Conservation (phyloP, 78 protist genomes). For the Dictyostelium brefeldianum region DNA sequence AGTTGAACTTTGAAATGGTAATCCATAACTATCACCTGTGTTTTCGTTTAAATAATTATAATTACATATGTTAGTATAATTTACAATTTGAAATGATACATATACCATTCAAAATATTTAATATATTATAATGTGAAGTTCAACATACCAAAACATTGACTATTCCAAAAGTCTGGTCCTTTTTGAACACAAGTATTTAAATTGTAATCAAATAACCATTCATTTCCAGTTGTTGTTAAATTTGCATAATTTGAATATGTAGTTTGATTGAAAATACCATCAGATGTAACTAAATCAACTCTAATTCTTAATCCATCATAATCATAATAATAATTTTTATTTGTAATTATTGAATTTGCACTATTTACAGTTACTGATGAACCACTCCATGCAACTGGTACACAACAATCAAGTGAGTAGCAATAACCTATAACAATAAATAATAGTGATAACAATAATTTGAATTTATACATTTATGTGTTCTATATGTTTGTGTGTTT, state of each 20-base stretch:
- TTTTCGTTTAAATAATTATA: no score
- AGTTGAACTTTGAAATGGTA: not conserved
- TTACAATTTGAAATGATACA: no score
- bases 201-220: slow-evolving; percentile 29
- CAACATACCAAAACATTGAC: slow-evolving; percentile 7
- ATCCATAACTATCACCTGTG: not conserved
- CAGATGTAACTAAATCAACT: slow-evolving; percentile 12
- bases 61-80: no score
- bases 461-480: not conserved
- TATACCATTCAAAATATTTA: no score
- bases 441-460: not conserved
- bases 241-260: slow-evolving; percentile 21
- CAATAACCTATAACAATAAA: not conserved
- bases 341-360: not conserved
- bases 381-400: slow-evolving; percentile 31
- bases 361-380: not conserved
- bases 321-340: slow-evolving; percentile 27
- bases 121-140: no score
- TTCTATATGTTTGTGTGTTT: not conserved
- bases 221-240: slow-evolving; percentile 1
- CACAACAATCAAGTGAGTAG: slow-evolving; percentile 17
- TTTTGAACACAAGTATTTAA: slow-evolving; percentile 1
- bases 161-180: slow-evolving; percentile 64
- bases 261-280: slow-evolving; percentile 42
- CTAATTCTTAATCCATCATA: not conserved